phyloP scores from a whole-genome alignment of 768 basidiomycete genomes.

The Cystobasidium tubakii region DNA sequence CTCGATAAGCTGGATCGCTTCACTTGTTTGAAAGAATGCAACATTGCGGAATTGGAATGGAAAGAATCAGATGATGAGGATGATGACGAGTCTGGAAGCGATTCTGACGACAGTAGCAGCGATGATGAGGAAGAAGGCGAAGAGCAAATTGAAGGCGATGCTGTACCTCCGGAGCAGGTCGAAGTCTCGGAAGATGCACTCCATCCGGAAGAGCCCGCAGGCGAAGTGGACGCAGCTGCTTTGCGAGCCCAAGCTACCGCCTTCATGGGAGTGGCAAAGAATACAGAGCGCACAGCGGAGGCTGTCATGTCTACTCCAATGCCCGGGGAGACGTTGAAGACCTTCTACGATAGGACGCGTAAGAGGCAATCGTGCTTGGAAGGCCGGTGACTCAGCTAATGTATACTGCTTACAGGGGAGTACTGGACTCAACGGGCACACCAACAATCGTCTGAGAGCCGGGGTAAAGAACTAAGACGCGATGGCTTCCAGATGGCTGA shows the following conservation, averaged over 20 bases:
- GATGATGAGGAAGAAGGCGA: constrained; percentile 47
- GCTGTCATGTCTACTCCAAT: constrained; percentile 71
- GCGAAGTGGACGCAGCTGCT: constrained; percentile 48
- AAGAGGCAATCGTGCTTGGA: constrained; percentile 46
- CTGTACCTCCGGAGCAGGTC: constrained; percentile 43
- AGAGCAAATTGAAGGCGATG: constrained; percentile 46
- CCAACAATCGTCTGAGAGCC: constrained; percentile 54
- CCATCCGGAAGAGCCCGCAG: constrained; percentile 30
- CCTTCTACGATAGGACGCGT: constrained; percentile 77
- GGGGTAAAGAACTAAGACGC: constrained; percentile 69
- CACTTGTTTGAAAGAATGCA: constrained; percentile 66
- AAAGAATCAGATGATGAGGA: constrained; percentile 55
- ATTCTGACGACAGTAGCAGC: constrained; percentile 45
- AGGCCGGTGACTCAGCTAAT: background rate
- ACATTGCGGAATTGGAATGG: constrained; percentile 53
- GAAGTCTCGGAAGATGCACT: constrained; percentile 31
- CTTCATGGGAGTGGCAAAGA: constrained; percentile 59
- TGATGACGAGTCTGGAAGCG: constrained; percentile 47
- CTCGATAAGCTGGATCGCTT: constrained; percentile 80
- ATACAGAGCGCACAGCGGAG: constrained; percentile 59
- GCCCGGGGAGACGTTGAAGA: constrained; percentile 74
- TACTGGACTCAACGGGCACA: constrained; percentile 74
- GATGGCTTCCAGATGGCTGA: constrained; percentile 73
- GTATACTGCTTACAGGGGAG: constrained; percentile 55
- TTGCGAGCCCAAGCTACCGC: constrained; percentile 54